Conservation (phyloP, 2,329 filamentous ascomycete genomes). For the Diaporthe vexans region DNA sequence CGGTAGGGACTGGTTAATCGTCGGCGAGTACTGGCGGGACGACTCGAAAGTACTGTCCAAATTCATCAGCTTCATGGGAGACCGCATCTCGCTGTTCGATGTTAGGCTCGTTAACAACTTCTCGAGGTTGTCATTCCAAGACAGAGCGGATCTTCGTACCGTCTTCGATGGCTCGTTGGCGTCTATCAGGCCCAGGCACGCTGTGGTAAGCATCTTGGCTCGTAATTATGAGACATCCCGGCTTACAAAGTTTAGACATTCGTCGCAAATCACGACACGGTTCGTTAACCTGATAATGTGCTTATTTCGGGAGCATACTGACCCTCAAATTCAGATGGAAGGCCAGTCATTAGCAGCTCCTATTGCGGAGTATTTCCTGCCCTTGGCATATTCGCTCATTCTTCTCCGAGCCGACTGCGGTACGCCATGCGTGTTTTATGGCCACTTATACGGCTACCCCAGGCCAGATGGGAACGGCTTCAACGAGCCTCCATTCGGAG, state of each 20-base stretch:
- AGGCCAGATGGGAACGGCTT: slow-evolving; percentile 58
- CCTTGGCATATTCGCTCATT: slow-evolving; percentile 77
- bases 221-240: too few relatives aligned
- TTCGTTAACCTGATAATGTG: slow-evolving; percentile 44
- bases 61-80: slow-evolving; percentile 70
- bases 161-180: slow-evolving; percentile 72
- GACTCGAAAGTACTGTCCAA: slow-evolving; percentile 67
- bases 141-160: slow-evolving; percentile 69
- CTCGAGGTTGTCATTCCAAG: slow-evolving; percentile 67
- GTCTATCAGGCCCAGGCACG: slow-evolving; percentile 63
- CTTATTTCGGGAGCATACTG: neutral
- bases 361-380: slow-evolving; percentile 74
- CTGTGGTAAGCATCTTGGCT: slow-evolving; percentile 62
- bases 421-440: slow-evolving; percentile 78
- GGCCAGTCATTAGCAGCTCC: slow-evolving; percentile 71
- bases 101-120: slow-evolving; percentile 77
- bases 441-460: slow-evolving; percentile 75
- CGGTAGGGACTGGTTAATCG: slow-evolving; percentile 71
- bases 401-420: slow-evolving; percentile 71
- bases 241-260: slow-evolving; percentile 61
- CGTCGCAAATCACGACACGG: slow-evolving; percentile 78
- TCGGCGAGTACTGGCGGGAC: slow-evolving; percentile 79
- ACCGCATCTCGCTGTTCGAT: slow-evolving; percentile 73
- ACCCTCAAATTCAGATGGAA: slow-evolving; percentile 32
- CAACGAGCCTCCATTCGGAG: slow-evolving; percentile 60